Conservation (phyloP, 2,329 filamentous ascomycete genomes). For the Stenocarpella maydis region DNA sequence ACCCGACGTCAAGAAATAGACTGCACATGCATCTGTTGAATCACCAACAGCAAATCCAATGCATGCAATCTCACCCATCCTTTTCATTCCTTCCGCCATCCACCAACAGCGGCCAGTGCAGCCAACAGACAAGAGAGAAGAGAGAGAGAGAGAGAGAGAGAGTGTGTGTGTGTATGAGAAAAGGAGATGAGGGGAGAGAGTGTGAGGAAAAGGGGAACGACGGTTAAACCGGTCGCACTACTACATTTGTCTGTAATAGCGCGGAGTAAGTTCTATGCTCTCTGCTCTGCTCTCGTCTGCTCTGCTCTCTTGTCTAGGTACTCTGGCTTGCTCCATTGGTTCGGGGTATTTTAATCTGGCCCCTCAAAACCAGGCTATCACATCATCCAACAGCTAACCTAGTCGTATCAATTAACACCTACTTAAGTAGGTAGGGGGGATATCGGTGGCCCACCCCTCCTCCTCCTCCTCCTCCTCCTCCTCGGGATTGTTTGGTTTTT, state of each 20-base stretch:
- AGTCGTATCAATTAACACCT: no score
- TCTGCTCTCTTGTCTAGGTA: neutral
- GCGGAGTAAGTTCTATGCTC: no score
- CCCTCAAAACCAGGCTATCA: neutral
- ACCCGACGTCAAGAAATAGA: neutral
- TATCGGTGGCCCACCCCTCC: no score
- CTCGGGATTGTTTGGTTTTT: neutral
- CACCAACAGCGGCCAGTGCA: neutral
- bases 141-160: neutral
- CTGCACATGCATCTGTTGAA: neutral
- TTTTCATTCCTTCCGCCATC: neutral
- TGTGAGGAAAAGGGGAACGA: neutral
- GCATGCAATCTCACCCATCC: conserved; percentile 11
- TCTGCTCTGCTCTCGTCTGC: neutral
- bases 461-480: no score
- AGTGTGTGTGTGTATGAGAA: no score
- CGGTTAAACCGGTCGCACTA: conserved; percentile 16
- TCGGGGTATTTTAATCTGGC: conserved; percentile 11
- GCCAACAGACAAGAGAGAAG: neutral
- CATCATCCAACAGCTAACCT: neutral
- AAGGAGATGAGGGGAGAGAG: no score
- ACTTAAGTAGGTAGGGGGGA: neutral
- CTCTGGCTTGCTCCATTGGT: neutral
- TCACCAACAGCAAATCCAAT: conserved; percentile 6
- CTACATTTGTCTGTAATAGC: no score